Base-by-base conservation (phyloP, 495 filamentous ascomycete species). In the Penicillium ochrochloron region DNA sequence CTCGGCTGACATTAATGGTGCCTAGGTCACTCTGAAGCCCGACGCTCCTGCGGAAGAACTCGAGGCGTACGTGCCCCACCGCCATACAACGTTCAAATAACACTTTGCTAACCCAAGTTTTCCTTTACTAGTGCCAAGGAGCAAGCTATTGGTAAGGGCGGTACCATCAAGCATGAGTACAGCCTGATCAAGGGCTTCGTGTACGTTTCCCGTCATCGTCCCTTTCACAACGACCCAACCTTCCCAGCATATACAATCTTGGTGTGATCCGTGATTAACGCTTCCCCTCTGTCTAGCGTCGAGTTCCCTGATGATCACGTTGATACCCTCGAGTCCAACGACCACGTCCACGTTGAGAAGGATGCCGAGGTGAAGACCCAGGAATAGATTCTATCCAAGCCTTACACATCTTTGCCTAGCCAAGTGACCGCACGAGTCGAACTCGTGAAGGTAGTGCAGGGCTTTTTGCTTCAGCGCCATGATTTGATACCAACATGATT, bases 181-280 rank as follows among this genome's bases (percentile, higher is more conserved):
- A 88, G 76, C 41, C 74, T 98, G 65, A 92, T 96, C 80, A 94
- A 92, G 77, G 92, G 91, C 42, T 97, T 97, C 82, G 88, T 89
- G 95, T 97, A 87, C 70, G 29, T 39, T 17, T 14, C 29, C 21
- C 53, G 11, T 54, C 11, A 12, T 7, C 3, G 12, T 29, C 19
- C 21, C 8, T 25, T 48, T 19, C 11, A 4, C 44, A 21, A 8
- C 19, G 25, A 27, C 52, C 10, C 17, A 6, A n/a, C 17, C 31
- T 27, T 61, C 39, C 15, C 17, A 10, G 19, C 33, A 59, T 54
- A 52, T 71, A 75, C 23, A 78, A 14, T 17, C 14, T 14, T 41
- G 3, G 14, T 48, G 19, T 2, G 19, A 12, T 46, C 8, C 0
- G 3, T 0, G 12, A 10, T 5, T 48, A 14, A 48, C 60, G 4